Base-by-base conservation (phyloP, 1,284 basidiomycete genomes). In the Ustilago hordei region DNA sequence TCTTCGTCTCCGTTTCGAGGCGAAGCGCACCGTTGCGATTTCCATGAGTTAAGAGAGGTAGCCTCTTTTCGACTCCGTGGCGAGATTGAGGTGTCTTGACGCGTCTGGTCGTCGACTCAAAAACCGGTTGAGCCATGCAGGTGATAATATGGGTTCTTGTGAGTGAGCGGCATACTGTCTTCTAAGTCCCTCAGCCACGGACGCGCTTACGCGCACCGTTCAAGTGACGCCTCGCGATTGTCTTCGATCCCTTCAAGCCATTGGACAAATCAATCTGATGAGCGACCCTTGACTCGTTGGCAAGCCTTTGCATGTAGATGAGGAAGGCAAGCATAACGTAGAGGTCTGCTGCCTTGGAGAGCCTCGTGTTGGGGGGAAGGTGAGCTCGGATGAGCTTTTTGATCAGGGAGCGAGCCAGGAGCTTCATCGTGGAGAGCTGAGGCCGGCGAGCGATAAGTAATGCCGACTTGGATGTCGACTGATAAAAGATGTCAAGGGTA, bases 291-390 rank as follows among this genome's bases (percentile, higher is more conserved):
- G 75, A 69, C 47, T 78, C 75, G 61, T 70, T 73, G n/a, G 75
- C 75, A 15, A 78, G 75, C 4, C 68, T 48, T 45, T 78, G 70
- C 45, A 74, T 11, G 53, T 78, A 69, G 55, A 78, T 69, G 35
- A 78, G 61, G 39, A 78, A 73, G 19, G 75, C 70, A 23, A 78
- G 75, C 67, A 69, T 58, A 12, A 78, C 57, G 61, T 78, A 78
- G 35, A 78, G 70, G 32, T 78, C 75, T 36, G 71, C 67, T 19
- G 67, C 65, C 31, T 78, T 78, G 32, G 70, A 73, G 34, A 78
- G 75, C 39, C 75, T 53, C 36, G 59, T 64, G 61, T 69, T 70
- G 45, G 70, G 55, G 5, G 75, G 67, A 23, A 78, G 71, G 35
- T 78, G 75, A 11, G 70, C 67, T 4, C 71, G 66, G 28, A 78